phyloP scores from a whole-genome alignment of 768 basidiomycete genomes.

The Coprinopsis cinerea region DNA sequence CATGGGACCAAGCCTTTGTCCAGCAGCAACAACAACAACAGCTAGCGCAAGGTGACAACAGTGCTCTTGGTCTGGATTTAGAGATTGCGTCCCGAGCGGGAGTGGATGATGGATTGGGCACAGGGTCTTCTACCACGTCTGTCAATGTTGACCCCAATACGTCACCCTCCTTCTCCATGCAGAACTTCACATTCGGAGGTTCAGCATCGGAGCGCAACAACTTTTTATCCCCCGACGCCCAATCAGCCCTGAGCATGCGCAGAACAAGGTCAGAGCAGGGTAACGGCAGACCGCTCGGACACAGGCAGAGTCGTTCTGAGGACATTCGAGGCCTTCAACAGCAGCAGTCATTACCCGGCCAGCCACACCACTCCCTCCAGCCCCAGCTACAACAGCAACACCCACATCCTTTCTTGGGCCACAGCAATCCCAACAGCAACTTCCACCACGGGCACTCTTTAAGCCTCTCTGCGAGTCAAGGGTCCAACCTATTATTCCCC shows the following conservation, averaged over 20 bases:
- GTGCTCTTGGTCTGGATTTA: conserved; percentile 2
- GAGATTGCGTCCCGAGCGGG: background rate
- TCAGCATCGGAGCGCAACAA: conserved; percentile 12
- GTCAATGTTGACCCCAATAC: conserved; percentile 10
- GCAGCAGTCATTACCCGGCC: background rate
- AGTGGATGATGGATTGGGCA: conserved; percentile 26
- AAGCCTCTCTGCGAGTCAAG: conserved; percentile 12
- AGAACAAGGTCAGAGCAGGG: conserved; percentile 46
- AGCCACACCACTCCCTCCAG: background rate
- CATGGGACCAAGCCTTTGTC: conserved; percentile 38
- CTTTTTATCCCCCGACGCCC: conserved; percentile 28
- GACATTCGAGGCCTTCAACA: conserved; percentile 35
- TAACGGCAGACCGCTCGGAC: conserved; percentile 29
- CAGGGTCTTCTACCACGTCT: conserved; percentile 31
- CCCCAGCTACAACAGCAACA: conserved; percentile 13
- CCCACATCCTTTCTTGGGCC: conserved; percentile 7
- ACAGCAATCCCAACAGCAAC: conserved; percentile 9
- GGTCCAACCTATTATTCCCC: conserved; percentile 9
- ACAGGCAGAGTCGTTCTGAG: conserved; percentile 56
- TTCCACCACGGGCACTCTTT: conserved; percentile 17
- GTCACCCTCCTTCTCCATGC: conserved; percentile 8
- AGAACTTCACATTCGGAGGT: conserved; percentile 26
- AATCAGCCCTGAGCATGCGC: conserved; percentile 29
- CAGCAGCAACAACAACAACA: conserved; percentile 23
- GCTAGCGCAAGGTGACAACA: conserved; percentile 13